These are phyloP conservation scores for Penicillium sp. DNA, from an alignment of 2,329 filamentous ascomycete genomes.

Conservation along the genomic window DNA sequence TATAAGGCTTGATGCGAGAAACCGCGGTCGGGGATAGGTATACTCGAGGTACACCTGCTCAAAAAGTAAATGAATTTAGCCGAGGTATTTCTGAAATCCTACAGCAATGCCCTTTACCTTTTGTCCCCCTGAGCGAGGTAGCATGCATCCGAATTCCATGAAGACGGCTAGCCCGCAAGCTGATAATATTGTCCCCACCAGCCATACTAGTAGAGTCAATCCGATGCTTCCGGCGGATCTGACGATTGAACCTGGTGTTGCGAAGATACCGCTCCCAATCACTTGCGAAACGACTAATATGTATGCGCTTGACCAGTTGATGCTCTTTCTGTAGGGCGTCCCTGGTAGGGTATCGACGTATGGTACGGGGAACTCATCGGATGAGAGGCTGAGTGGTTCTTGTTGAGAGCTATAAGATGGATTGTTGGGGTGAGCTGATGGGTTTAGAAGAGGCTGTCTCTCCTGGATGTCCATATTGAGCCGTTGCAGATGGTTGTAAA, in stretches of 20 bases:
- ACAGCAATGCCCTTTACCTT: slow-evolving; percentile 56
- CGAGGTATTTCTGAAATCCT: slow-evolving; percentile 43
- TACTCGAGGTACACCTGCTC: slow-evolving; percentile 68
- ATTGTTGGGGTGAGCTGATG: not conserved
- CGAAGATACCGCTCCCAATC: slow-evolving; percentile 70
- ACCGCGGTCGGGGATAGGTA: slow-evolving; percentile 62
- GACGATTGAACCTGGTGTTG: slow-evolving; percentile 67
- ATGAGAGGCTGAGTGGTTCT: not conserved
- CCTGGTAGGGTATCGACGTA: slow-evolving; percentile 49
- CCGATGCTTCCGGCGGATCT: slow-evolving; percentile 66
- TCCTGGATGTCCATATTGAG: slow-evolving; percentile 22
- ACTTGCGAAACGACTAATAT: slow-evolving; percentile 68
- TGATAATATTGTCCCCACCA: slow-evolving; percentile 61
- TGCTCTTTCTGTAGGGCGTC: slow-evolving; percentile 57
- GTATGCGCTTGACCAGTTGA: slow-evolving; percentile 64
- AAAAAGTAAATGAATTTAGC: slow-evolving; percentile 35
- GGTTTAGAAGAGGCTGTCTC: slow-evolving; percentile 21
- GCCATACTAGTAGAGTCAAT: slow-evolving; percentile 62
- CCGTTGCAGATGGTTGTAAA: not conserved
- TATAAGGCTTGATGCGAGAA: slow-evolving; percentile 64
- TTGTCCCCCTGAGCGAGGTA: slow-evolving; percentile 66
- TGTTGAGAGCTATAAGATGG: not conserved
- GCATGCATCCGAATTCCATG: slow-evolving; percentile 69
- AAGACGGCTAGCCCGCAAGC: slow-evolving; percentile 62
- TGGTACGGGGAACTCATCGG: not conserved